Evolutionary conservation across 306 rosid genomes (phyloP), one percentile per base, ranked within the genome.

Genomic region (Quercus ilex): DNA sequence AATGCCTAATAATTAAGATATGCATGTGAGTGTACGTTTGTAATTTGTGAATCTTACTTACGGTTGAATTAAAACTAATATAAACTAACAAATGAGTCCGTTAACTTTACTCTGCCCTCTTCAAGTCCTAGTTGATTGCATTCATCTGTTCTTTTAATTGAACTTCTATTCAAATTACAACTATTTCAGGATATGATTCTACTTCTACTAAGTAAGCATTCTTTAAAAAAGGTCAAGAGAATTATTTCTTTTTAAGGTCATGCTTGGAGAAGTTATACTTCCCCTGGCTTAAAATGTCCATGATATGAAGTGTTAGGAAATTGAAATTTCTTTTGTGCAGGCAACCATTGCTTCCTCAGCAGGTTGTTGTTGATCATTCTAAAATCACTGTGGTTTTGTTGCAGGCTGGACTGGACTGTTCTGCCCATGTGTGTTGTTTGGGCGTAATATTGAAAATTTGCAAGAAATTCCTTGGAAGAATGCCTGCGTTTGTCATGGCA

Each of bases 381-480:
- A 28, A 70, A 53, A 52, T 33, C 60, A 8, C 10, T 55, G 33
- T 38, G 70, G 73, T 73, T 55, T 1, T 52, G 52, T 81, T 86
- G 82, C 80, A 91, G 96, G 93, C 52, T 79, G 87, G 89, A 89
- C 89, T 5, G 96, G 93, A 63, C 83, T 91, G 71, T 89, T 91
- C 77, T 91, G 96, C 57, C 96, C 96, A 13, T 91, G 96, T 80
- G 90, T 91, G 17, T 68, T 91, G 79, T 89, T 89, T 83, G 96
- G 96, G 75, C 88, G 85, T 23, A 91, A 89, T n/a, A 81, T 87
- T 33, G 96, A 91, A 81, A 69, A 79, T 35, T 73, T 89, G 87
- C 73, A 77, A 1, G 93, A 91, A 1, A 86, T 85, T 80, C 86
- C 91, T 49, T 89, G 91, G 93, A 86, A 83, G 38, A 82, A 84